phyloP scores from a whole-genome alignment of 345 rosid genomes.

The Brassica incana region DNA sequence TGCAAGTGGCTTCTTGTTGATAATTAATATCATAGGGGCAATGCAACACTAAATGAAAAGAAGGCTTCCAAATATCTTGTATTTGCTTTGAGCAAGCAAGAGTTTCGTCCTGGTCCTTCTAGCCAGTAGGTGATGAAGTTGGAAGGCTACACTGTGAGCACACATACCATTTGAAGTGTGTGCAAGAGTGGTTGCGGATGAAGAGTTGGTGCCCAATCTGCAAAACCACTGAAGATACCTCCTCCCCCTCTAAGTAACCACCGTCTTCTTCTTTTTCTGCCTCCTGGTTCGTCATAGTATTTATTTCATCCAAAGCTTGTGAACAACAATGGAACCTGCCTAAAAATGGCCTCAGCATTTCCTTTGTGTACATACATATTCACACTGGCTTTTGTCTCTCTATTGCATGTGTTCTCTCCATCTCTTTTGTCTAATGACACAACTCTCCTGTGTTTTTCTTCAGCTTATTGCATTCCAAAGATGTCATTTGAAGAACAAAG shows the following conservation, averaged over 20 bases:
- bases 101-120: too few relatives aligned
- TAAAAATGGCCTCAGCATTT: constrained; percentile 13
- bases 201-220: constrained; percentile 98
- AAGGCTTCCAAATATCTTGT: too few relatives aligned
- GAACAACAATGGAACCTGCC: constrained; percentile 29
- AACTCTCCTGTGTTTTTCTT: constrained; percentile 20
- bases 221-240: constrained; percentile 61
- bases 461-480: background rate
- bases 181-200: constrained; percentile 80
- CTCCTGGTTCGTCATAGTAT: constrained; percentile 10
- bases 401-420: background rate
- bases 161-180: constrained; percentile 65
- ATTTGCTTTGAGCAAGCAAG: too few relatives aligned
- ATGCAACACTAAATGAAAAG: too few relatives aligned
- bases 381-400: constrained; percentile 11
- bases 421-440: background rate
- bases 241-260: constrained; percentile 41
- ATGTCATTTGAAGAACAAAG: constrained; percentile 17
- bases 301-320: constrained; percentile 16
- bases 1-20: too few relatives aligned
- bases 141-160: constrained; percentile 85
- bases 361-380: constrained; percentile 38
- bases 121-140: constrained; percentile 57
- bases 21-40: too few relatives aligned
- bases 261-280: background rate